These are phyloP conservation scores for Casuarina glauca DNA, from an alignment of 306 rosid species.

Conservation along the genomic window DNA sequence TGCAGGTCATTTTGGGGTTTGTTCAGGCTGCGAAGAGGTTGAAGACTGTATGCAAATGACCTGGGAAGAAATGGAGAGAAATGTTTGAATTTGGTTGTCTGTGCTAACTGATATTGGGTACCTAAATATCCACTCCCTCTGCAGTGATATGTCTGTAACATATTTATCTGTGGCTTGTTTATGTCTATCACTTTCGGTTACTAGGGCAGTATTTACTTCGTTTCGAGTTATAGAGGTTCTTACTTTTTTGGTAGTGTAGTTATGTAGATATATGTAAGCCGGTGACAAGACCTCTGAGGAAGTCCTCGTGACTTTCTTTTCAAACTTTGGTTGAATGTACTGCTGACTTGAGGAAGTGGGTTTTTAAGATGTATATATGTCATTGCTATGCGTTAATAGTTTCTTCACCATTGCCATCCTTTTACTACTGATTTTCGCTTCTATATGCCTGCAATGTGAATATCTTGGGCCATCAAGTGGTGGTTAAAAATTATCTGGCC, in stretches of 20 bases:
- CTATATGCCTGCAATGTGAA: too few species aligned
- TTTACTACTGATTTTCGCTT: too few species aligned
- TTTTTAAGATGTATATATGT: slow-evolving; percentile 47
- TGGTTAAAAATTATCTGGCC: too few species aligned
- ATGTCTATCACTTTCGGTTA: slow-evolving; percentile 39
- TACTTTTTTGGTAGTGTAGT: slow-evolving; percentile 57
- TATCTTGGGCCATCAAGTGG: too few species aligned
- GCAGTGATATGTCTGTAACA: slow-evolving; percentile 48
- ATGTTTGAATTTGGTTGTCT: slow-evolving; percentile 32
- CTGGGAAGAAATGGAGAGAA: slow-evolving; percentile 23
- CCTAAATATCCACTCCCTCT: slow-evolving; percentile 47
- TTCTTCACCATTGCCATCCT: too few species aligned
- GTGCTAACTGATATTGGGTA: slow-evolving; percentile 64
- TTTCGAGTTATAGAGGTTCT: slow-evolving; percentile 51
- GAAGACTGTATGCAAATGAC: slow-evolving; percentile 89
- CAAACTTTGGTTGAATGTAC: slow-evolving; percentile 45
- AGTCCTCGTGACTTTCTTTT: slow-evolving; percentile 48
- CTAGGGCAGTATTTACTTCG: slow-evolving; percentile 38
- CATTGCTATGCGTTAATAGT: neutral
- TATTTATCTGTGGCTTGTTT: slow-evolving; percentile 48
- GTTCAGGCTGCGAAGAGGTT: slow-evolving; percentile 91
- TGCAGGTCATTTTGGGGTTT: slow-evolving; percentile 93
- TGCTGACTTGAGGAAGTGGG: slow-evolving; percentile 66
- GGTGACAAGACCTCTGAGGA: slow-evolving; percentile 42
- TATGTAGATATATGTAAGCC: slow-evolving; percentile 66